phyloP scores from a whole-genome alignment of 257 asterid species.

The Voacanga thouarsii region DNA sequence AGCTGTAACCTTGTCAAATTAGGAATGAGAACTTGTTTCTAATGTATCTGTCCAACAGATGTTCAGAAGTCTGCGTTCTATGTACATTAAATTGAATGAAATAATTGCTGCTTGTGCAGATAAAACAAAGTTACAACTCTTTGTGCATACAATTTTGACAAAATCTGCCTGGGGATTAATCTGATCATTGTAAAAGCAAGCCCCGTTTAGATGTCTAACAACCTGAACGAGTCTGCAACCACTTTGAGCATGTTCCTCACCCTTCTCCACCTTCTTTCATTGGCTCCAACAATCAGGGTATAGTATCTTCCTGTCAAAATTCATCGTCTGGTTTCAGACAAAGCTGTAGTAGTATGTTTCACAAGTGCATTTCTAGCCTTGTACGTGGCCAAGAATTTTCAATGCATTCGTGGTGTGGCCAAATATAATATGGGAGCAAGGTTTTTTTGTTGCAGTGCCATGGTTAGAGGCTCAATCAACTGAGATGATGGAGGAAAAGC shows the following conservation, averaged over 20 bases:
- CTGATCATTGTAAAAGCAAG: background rate
- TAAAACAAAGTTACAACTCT: background rate
- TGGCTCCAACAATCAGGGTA: slow-evolving; percentile 84
- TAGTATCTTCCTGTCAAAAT: slow-evolving; percentile 63
- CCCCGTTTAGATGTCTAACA: slow-evolving; percentile 48
- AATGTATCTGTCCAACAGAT: background rate
- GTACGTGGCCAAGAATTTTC: background rate
- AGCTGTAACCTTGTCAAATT: background rate
- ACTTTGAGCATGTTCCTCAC: slow-evolving; percentile 71
- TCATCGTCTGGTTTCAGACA: background rate
- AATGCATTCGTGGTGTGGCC: background rate
- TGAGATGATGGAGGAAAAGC: background rate
- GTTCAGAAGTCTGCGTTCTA: background rate
- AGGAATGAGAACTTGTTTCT: background rate
- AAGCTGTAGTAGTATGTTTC: background rate
- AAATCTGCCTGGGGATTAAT: background rate
- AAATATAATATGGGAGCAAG: background rate
- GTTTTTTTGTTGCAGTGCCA: background rate
- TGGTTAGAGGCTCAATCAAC: background rate
- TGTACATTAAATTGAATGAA: background rate
- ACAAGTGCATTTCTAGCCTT: background rate
- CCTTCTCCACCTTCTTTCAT: slow-evolving; percentile 72
- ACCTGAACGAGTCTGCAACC: slow-evolving; percentile 79
- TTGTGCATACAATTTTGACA: background rate
- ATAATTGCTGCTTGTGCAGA: background rate